phyloP scores from a whole-genome alignment of 495 filamentous ascomycete genomes.

The Staphylotrichum tortipilum region DNA sequence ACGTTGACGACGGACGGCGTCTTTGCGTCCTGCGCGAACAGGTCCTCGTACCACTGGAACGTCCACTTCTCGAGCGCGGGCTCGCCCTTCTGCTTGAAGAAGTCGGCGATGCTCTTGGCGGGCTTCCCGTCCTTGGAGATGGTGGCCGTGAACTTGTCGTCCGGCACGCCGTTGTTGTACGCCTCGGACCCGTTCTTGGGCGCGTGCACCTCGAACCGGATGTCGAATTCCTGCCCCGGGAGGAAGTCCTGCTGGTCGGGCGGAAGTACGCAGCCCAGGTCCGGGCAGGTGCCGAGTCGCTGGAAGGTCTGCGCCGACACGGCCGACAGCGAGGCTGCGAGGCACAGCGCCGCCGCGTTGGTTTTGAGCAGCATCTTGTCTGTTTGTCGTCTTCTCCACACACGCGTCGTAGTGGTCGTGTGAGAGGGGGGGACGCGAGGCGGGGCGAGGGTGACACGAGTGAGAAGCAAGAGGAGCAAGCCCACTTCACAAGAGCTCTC shows the following conservation, averaged over 20 bases:
- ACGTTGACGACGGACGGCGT: slow-evolving; percentile 61
- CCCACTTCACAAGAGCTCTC: not conserved
- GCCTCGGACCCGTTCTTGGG: slow-evolving; percentile 68
- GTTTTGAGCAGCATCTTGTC: slow-evolving; percentile 25
- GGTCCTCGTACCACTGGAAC: slow-evolving; percentile 65
- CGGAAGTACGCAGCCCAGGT: slow-evolving; percentile 65
- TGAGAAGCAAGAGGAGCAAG: not conserved
- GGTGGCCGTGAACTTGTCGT: slow-evolving; percentile 60
- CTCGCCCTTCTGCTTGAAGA: slow-evolving; percentile 52
- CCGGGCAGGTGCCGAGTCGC: slow-evolving; percentile 59
- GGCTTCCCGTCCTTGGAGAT: slow-evolving; percentile 49
- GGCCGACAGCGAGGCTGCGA: slow-evolving; percentile 27
- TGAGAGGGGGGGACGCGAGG: not conserved
- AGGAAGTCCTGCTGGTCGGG: slow-evolving; percentile 72
- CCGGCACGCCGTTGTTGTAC: slow-evolving; percentile 47
- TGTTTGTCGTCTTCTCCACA: too few species aligned
- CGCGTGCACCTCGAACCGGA: slow-evolving; percentile 67
- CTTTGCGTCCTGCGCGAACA: slow-evolving; percentile 58
- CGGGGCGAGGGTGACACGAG: too few species aligned
- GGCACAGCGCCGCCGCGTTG: slow-evolving; percentile 19
- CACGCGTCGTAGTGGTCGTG: too few species aligned
- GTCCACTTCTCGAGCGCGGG: slow-evolving; percentile 61
- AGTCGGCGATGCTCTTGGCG: slow-evolving; percentile 43
- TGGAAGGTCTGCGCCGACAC: slow-evolving; percentile 57
- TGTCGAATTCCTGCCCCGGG: slow-evolving; percentile 65